These are phyloP conservation scores for Aspergillus nanangensis DNA, from an alignment of 495 filamentous ascomycete species.

Conservation along the genomic window DNA sequence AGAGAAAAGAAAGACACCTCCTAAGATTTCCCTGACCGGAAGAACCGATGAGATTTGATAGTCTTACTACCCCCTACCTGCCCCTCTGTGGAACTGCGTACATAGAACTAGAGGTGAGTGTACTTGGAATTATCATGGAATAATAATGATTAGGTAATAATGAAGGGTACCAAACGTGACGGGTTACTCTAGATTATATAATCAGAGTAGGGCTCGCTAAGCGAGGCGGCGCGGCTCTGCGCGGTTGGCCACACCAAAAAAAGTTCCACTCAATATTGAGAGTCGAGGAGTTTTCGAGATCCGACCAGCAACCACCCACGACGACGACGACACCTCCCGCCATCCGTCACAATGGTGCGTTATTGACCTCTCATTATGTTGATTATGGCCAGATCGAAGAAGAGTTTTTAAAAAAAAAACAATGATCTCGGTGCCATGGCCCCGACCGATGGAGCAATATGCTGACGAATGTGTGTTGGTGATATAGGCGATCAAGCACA, in stretches of 20 bases:
- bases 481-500: constrained; percentile 94
- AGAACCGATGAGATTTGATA: too few relatives aligned
- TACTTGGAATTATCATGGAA: too few relatives aligned
- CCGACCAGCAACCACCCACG: constrained; percentile 50
- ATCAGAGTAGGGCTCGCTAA: constrained; percentile 47
- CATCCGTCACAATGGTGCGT: constrained; percentile 64
- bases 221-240: constrained; percentile 38
- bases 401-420: too few relatives aligned
- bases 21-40: too few relatives aligned
- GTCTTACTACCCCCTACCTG: too few relatives aligned
- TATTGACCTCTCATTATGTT: constrained; percentile 5
- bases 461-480: constrained; percentile 29
- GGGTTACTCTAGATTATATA: background rate
- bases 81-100: too few relatives aligned
- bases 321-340: constrained; percentile 44
- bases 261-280: constrained; percentile 36
- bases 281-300: constrained; percentile 33
- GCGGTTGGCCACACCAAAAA: constrained; percentile 45
- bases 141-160: background rate
- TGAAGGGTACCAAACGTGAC: background rate
- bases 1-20: too few relatives aligned
- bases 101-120: too few relatives aligned
- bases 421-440: too few relatives aligned
- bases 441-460: background rate
- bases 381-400: constrained; percentile 3